Base-by-base conservation (phyloP, 2,329 filamentous ascomycete genomes). In the Zasmidium citrigriseum region DNA sequence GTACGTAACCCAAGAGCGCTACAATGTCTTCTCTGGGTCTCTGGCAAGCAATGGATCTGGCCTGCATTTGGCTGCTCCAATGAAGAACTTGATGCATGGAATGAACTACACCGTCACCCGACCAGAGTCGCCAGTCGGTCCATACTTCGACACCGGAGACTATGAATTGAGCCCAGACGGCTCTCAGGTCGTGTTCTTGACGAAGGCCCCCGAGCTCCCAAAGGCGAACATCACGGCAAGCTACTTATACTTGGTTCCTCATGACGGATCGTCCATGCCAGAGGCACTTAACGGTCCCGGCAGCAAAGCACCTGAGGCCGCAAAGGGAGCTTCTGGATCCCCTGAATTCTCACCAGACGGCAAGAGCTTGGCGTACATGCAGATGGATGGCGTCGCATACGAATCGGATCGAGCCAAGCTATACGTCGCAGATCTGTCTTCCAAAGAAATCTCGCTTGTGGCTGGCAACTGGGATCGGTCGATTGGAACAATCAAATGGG, bases 1-100 rank as follows among this genome's bases (percentile, higher is more conserved):
- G 4, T 83, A 79, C 62, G 68, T 81, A 14, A 75, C 76, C 21
- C 76, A 77, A n/a, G 75, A 82, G 66, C 76, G 74, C 54, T 81
- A 80, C 61, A 68, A 80, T 0, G 77, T 83, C 46, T 83, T 76
- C 68, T 79, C 77, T 65, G 81, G 77, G 22, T 67, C 80, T 38
- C 70, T 83, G 27, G 53, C 25, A 21, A 57, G 51, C 46, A 60
- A 59, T 25, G 46, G 46, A 22, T 60, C 60, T 4, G 58, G 54
- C 4, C 59, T 25, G 44, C 50, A 23, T 60, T 59, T 12, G 56
- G 54, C 5, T 59, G 46, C 21, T 23, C 21, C 22, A 49, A 52
- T 66, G 46, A 67, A 52, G 34, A 68, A 68, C 46, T 54, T 66
- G 27, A 54, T 68, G 10, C 48, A 58, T 23, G 61, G 61, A 24